Evolutionary conservation across 805 yeast species (phyloP).

Genomic region (Metschnikowia amazonensis): DNA sequence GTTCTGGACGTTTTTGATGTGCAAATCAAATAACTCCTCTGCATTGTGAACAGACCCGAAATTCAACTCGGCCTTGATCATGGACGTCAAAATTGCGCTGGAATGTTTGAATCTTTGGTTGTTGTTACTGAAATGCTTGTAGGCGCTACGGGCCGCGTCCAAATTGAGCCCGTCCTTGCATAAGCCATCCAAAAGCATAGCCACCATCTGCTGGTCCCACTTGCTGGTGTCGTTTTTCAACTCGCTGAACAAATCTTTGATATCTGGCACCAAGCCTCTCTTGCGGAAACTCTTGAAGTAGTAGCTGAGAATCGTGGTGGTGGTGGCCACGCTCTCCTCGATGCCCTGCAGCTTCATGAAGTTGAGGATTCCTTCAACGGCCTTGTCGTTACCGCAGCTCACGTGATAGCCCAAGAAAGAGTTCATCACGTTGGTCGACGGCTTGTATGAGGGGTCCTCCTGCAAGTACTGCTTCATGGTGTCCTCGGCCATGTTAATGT

Average conservation of each 20-base stretch:
- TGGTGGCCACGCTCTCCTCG: conserved; percentile 59
- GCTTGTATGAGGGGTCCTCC: conserved; percentile 32
- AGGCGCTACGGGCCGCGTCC: conserved; percentile 50
- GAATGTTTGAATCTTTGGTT: conserved; percentile 25
- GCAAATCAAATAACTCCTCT: conserved; percentile 31
- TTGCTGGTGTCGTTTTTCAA: conserved; percentile 33
- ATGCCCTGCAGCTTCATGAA: conserved; percentile 41
- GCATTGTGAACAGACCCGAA: conserved; percentile 35
- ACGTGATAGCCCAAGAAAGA: conserved; percentile 43
- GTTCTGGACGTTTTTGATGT: conserved; percentile 32
- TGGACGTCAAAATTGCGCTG: conserved; percentile 38
- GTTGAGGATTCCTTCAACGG: conserved; percentile 45
- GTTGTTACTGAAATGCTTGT: conserved; percentile 37
- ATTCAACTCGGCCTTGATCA: conserved; percentile 46
- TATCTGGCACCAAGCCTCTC: conserved; percentile 42
- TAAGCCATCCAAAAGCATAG: conserved; percentile 53
- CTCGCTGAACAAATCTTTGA: conserved; percentile 38
- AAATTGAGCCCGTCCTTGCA: conserved; percentile 44
- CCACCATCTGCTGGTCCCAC: conserved; percentile 44
- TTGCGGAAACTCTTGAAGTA: conserved; percentile 44
- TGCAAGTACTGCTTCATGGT: conserved; percentile 36
- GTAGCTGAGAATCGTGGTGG: conserved; percentile 54
- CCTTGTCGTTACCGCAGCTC: conserved; percentile 39
- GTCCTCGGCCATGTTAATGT: conserved; percentile 43
- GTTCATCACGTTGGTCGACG: conserved; percentile 52